Percentiles rank a stretch among this genome's conserved stretches.
Evolutionary conservation across 192 early-diverging fungal species (phyloP).

Genomic region (Entomortierella parvispora): DNA sequence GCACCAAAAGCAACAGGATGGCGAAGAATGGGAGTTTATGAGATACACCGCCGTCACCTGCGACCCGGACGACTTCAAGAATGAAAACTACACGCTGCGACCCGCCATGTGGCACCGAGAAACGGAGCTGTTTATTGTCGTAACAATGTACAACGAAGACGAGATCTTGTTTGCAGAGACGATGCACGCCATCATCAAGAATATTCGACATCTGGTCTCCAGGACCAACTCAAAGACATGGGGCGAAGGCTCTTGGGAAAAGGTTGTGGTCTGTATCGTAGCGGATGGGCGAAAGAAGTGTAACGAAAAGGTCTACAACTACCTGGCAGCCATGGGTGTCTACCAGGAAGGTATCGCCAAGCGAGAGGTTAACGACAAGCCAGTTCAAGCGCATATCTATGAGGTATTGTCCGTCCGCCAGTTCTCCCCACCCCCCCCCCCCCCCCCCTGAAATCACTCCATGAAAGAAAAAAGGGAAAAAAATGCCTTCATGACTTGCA

Average conservation of each 20-base stretch:
- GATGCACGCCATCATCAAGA: slow-evolving; percentile 70
- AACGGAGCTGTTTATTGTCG: slow-evolving; percentile 75
- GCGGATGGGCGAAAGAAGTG: slow-evolving; percentile 69
- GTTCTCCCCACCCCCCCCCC: neutral
- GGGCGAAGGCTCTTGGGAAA: slow-evolving; percentile 74
- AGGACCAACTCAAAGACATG: slow-evolving; percentile 61
- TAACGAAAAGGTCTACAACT: slow-evolving; percentile 49
- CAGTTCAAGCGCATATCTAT: slow-evolving; percentile 83
- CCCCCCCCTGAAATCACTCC: neutral
- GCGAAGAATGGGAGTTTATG: slow-evolving; percentile 77
- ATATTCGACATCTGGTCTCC: slow-evolving; percentile 71
- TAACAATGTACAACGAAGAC: slow-evolving; percentile 82
- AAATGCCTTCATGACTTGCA: too few species aligned
- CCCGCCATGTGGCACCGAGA: slow-evolving; percentile 63
- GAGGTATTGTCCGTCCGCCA: slow-evolving; percentile 54
- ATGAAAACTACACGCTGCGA: slow-evolving; percentile 68
- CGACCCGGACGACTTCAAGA: slow-evolving; percentile 72
- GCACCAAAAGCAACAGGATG: slow-evolving; percentile 57
- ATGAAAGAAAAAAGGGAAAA: neutral
- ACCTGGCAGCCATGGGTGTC: slow-evolving; percentile 70
- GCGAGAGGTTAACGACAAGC: slow-evolving; percentile 72
- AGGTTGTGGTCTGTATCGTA: slow-evolving; percentile 76
- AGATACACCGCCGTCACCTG: slow-evolving; percentile 79
- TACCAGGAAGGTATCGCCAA: slow-evolving; percentile 74
- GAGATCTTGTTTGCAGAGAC: slow-evolving; percentile 70